These are phyloP conservation scores for Trametes elegans DNA, from an alignment of 768 basidiomycete species.

Conservation along the genomic window DNA sequence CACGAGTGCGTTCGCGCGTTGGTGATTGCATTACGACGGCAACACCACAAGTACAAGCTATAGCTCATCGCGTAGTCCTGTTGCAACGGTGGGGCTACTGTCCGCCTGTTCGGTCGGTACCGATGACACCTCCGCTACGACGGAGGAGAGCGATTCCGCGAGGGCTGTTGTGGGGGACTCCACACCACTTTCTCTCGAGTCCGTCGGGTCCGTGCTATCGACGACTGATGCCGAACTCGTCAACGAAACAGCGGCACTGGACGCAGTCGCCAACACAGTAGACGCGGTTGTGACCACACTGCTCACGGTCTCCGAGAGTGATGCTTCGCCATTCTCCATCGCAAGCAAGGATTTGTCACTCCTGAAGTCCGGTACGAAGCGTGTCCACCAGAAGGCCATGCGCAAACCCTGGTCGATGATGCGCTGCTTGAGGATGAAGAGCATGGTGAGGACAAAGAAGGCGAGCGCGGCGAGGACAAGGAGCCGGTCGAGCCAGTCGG, in stretches of 20 bases:
- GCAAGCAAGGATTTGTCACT: conserved; percentile 35
- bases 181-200: neutral
- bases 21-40: neutral
- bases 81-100: neutral
- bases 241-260: neutral
- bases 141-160: neutral
- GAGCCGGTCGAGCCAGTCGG: conserved; percentile 90
- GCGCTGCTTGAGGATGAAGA: conserved; percentile 87
- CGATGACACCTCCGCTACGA: neutral
- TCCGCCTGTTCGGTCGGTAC: neutral
- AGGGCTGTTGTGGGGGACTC: neutral
- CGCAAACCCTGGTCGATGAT: conserved; percentile 76
- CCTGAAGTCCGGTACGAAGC: conserved; percentile 59
- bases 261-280: conserved; percentile 1
- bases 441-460: conserved; percentile 82
- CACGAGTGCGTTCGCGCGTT: too few species aligned
- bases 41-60: neutral
- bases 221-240: neutral
- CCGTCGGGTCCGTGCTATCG: neutral
- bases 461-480: conserved; percentile 75
- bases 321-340: conserved; percentile 35
- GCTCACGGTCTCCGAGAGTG: neutral
- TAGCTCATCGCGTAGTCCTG: conserved; percentile 5
- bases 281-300: conserved; percentile 2
- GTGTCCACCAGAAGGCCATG: conserved; percentile 87